Percentiles rank a stretch among this genome's conserved stretches.
These are phyloP conservation scores for Lagerstroemia fauriei DNA, from an alignment of 441 rosid species.

Conservation along the genomic window DNA sequence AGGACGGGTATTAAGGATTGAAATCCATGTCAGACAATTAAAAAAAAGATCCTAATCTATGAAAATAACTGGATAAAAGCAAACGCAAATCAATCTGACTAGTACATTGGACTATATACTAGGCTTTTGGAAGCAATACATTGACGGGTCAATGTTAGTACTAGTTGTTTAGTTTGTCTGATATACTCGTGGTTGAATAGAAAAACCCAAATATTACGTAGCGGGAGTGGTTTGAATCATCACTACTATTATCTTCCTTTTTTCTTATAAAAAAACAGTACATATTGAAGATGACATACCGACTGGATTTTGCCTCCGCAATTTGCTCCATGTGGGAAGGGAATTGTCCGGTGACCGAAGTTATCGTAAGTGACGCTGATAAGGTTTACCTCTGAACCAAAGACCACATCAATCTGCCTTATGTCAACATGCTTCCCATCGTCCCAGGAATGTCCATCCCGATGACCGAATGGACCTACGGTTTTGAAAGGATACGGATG, in stretches of 20 bases:
- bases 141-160: too few species aligned
- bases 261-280: too few species aligned
- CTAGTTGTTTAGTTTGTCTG: too few species aligned
- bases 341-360: not conserved
- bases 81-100: too few species aligned
- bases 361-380: not conserved
- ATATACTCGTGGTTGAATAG: too few species aligned
- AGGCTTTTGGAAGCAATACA: too few species aligned
- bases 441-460: constrained; percentile 6
- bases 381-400: not conserved
- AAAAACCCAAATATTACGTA: too few species aligned
- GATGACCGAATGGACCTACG: not conserved
- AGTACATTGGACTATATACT: too few species aligned
- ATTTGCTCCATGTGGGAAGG: not conserved
- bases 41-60: not conserved
- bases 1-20: not conserved
- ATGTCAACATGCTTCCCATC: not conserved
- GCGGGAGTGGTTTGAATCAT: too few species aligned
- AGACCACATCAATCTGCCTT: constrained; percentile 3
- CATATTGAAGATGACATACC: not conserved
- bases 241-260: too few species aligned
- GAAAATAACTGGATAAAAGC: too few species aligned
- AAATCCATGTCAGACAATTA: not conserved
- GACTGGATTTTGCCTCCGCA: not conserved
- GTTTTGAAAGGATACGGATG: not conserved